Conservation (phyloP, 495 filamentous ascomycete species). For the Podospora pseudopauciseta region DNA sequence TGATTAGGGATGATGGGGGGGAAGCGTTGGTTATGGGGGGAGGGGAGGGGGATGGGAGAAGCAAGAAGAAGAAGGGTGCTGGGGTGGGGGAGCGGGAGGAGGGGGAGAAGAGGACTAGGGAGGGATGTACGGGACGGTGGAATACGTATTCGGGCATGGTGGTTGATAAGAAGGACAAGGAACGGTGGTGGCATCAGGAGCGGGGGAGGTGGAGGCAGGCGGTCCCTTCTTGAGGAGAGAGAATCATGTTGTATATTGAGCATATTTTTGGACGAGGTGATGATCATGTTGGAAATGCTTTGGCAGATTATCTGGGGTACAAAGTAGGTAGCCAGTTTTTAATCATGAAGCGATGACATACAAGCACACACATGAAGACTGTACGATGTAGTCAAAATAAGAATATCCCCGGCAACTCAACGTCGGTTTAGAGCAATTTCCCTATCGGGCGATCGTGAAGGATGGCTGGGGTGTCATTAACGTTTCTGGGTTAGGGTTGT, state of each 20-base stretch:
- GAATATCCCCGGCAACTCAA: background rate
- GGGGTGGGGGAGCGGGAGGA: slow-evolving; percentile 22
- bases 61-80: slow-evolving; percentile 14
- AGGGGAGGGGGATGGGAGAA: slow-evolving; percentile 11
- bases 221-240: slow-evolving; percentile 27
- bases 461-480: background rate
- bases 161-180: slow-evolving; percentile 45
- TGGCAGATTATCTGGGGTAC: background rate
- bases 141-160: slow-evolving; percentile 41
- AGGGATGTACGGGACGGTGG: slow-evolving; percentile 56
- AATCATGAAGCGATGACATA: background rate
- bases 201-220: slow-evolving; percentile 44
- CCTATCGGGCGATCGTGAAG: background rate
- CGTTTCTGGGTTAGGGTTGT: background rate
- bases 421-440: background rate
- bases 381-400: background rate
- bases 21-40: slow-evolving; percentile 32
- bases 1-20: slow-evolving; percentile 44
- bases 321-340: background rate
- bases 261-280: background rate
- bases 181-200: slow-evolving; percentile 51
- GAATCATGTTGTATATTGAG: background rate
- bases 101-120: slow-evolving; percentile 24
- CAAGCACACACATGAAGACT: background rate
- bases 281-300: background rate